Evolutionary conservation across 2,329 filamentous ascomycete species (phyloP).

Genomic region (Claviceps maximensis): DNA sequence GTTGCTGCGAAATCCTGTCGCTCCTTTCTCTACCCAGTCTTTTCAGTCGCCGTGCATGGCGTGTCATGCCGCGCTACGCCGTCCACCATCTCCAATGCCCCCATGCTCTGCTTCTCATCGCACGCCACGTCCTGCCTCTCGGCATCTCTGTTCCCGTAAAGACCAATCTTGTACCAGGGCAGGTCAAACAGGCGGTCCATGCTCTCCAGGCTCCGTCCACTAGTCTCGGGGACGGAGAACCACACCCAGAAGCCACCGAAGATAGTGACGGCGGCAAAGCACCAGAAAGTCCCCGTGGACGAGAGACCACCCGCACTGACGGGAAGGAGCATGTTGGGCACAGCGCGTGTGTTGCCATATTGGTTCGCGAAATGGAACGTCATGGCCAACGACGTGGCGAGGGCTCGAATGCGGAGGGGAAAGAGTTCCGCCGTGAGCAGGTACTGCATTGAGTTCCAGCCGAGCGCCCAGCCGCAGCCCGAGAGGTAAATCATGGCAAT

Average conservation of each 20-base stretch:
- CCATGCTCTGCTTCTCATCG: conserved; percentile 30
- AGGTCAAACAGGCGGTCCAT: conserved; percentile 62
- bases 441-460: conserved; percentile 69
- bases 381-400: conserved; percentile 62
- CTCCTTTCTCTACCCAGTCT: background rate
- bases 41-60: conserved; percentile 10
- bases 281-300: conserved; percentile 61
- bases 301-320: conserved; percentile 31
- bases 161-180: conserved; percentile 63
- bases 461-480: conserved; percentile 56
- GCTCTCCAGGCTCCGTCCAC: conserved; percentile 49
- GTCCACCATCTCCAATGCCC: conserved; percentile 18
- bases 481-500: conserved; percentile 62
- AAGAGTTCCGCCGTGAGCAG: conserved; percentile 67
- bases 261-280: conserved; percentile 55
- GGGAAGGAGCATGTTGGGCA: conserved; percentile 59
- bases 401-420: conserved; percentile 57
- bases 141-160: conserved; percentile 38
- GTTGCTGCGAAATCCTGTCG: no score
- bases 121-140: conserved; percentile 29
- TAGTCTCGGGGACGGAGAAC: conserved; percentile 61
- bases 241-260: conserved; percentile 58
- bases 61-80: conserved; percentile 24
- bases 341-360: conserved; percentile 63
- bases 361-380: conserved; percentile 68